phyloP scores from a whole-genome alignment of 768 basidiomycete genomes.

The Tylopilus rubrobrunneus region DNA sequence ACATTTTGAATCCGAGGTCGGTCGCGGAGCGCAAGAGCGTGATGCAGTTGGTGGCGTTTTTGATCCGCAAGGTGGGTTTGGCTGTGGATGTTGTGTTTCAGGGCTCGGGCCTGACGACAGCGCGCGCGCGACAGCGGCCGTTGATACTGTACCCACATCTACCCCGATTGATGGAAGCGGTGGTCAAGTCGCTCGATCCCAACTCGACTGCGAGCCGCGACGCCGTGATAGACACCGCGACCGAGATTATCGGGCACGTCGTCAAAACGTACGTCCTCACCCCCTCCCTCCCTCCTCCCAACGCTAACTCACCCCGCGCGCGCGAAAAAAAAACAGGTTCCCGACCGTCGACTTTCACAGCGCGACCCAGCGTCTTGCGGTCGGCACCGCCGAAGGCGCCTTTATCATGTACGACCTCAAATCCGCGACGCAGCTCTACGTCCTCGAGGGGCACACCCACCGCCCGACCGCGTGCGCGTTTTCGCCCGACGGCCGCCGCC shows the following conservation, averaged over 20 bases:
- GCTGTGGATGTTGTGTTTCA: no score
- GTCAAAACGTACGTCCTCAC: slow-evolving; percentile 70
- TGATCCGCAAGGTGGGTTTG: slow-evolving; percentile 75
- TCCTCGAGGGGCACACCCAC: slow-evolving; percentile 88
- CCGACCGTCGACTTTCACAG: slow-evolving; percentile 94
- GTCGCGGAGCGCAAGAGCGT: slow-evolving; percentile 81
- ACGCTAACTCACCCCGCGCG: no score
- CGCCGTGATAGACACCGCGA: slow-evolving; percentile 85
- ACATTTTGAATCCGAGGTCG: slow-evolving; percentile 75
- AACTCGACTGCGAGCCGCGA: slow-evolving; percentile 74
- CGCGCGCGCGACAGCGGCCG: slow-evolving; percentile 54
- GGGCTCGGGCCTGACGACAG: no score
- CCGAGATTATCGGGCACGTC: slow-evolving; percentile 92
- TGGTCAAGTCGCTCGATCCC: slow-evolving; percentile 95
- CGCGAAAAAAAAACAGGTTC: slow-evolving; percentile 59
- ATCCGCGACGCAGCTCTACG: slow-evolving; percentile 90
- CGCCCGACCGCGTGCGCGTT: slow-evolving; percentile 82
- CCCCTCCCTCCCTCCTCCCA: not conserved
- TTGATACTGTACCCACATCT: slow-evolving; percentile 80
- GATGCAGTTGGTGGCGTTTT: slow-evolving; percentile 88
- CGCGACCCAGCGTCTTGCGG: slow-evolving; percentile 80
- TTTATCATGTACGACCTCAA: slow-evolving; percentile 96
- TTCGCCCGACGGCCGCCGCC: slow-evolving; percentile 87
- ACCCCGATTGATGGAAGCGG: slow-evolving; percentile 86
- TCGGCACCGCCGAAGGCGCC: slow-evolving; percentile 92